Evolutionary conservation across 129 eudicot species (phyloP).

Genomic region (Flaveria sonorensis): DNA sequence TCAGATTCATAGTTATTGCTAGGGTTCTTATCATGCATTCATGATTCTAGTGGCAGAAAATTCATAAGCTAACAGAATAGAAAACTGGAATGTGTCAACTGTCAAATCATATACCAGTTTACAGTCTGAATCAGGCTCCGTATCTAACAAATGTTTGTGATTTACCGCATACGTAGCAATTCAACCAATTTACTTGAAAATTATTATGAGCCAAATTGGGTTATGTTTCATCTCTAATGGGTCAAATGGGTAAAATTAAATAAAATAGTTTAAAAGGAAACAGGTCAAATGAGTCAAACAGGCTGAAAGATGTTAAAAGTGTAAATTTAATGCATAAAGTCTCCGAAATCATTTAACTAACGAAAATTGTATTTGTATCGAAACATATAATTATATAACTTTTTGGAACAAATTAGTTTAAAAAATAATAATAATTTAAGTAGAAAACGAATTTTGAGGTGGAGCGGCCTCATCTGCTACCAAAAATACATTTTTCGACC

Average conservation of each 20-base stretch:
- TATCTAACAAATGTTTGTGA: not conserved
- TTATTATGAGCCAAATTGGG: not conserved
- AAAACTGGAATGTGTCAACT: not conserved
- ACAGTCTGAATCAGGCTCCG: not conserved
- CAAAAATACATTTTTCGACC: not conserved
- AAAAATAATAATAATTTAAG: not conserved
- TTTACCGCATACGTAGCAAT: not conserved
- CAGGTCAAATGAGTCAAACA: not conserved
- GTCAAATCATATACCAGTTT: constrained; percentile 7
- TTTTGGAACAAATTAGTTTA: not conserved
- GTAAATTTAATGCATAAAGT: not conserved
- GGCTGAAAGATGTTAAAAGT: not conserved
- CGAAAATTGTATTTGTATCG: not conserved
- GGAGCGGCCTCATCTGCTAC: not conserved
- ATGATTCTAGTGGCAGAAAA: constrained; percentile 13
- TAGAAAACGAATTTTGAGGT: constrained; percentile 2
- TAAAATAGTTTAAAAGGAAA: not conserved
- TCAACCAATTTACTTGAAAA: not conserved
- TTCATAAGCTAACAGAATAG: not conserved
- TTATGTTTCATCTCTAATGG: not conserved
- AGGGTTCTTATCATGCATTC: constrained; percentile 10
- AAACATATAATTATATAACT: not conserved
- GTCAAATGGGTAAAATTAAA: not conserved
- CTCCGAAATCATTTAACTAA: not conserved
- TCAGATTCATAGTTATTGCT: not conserved